Conservation (phyloP, 345 rosid species). For the Gossypioides kirkii region DNA sequence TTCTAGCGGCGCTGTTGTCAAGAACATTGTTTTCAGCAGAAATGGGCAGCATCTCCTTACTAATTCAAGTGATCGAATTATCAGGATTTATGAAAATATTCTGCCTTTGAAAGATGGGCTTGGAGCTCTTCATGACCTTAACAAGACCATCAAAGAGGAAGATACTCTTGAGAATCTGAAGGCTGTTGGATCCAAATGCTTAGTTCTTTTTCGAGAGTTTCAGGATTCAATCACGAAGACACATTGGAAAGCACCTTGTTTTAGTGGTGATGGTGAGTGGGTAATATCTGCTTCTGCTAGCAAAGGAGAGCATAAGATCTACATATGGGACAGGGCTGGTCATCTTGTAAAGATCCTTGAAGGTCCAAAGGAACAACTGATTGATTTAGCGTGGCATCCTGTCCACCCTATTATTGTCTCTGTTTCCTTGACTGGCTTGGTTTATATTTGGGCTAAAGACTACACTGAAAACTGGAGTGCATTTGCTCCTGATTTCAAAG, state of each 20-base stretch:
- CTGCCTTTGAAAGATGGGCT: constrained; percentile 68
- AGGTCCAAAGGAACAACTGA: constrained; percentile 96
- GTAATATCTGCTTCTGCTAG: constrained; percentile 95
- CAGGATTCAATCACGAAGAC: constrained; percentile 93
- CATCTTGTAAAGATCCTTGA: constrained; percentile 97
- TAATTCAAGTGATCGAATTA: constrained; percentile 88
- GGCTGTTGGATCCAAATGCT: constrained; percentile 71
- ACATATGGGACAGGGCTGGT: constrained; percentile 97
- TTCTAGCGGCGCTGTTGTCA: constrained; percentile 67
- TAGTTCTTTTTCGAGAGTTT: constrained; percentile 81
- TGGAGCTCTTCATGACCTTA: constrained; percentile 38
- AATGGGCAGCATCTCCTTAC: constrained; percentile 87
- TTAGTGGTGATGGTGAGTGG: constrained; percentile 99
- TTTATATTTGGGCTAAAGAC: constrained; percentile 98
- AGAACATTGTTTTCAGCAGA: constrained; percentile 85
- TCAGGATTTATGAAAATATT: constrained; percentile 91
- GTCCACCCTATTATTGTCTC: constrained; percentile 91
- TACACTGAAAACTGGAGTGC: constrained; percentile 99
- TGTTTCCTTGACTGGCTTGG: constrained; percentile 85
- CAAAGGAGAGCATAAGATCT: constrained; percentile 98
- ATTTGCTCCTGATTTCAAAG: constrained; percentile 98
- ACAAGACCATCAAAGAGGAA: constrained; percentile 40
- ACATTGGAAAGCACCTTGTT: constrained; percentile 99
- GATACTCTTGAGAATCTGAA: constrained; percentile 70
- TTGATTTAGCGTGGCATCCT: constrained; percentile 99